Percentiles rank a stretch among this genome's conserved stretches.
phyloP scores from a whole-genome alignment of 768 basidiomycete genomes.

The Mycena rosella region DNA sequence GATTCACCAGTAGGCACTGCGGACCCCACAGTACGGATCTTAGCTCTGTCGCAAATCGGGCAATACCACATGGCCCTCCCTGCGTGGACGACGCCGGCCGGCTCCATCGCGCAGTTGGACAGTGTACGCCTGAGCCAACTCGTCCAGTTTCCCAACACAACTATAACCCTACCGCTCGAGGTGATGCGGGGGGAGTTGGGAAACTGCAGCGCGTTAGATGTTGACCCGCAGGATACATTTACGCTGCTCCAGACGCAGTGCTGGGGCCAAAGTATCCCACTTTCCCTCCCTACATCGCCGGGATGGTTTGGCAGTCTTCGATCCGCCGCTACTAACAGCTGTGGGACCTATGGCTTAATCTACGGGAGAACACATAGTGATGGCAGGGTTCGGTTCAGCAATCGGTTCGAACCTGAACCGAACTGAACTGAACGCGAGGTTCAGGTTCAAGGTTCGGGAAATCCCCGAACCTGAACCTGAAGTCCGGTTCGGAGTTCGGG shows the following conservation, averaged over 20 bases:
- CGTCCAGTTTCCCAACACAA: conserved; percentile 3
- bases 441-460: too few species aligned
- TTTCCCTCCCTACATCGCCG: background rate
- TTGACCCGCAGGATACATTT: too few species aligned
- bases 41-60: conserved; percentile 22
- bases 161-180: conserved; percentile 7
- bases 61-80: conserved; percentile 20
- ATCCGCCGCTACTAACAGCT: background rate
- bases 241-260: background rate
- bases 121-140: background rate
- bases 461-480: too few species aligned
- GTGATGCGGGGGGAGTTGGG: conserved; percentile 19
- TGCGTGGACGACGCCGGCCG: conserved; percentile 11
- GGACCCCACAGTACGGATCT: background rate
- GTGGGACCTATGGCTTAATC: background rate
- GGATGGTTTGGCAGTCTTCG: conserved; percentile 14
- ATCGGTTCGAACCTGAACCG: too few species aligned
- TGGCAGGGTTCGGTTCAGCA: too few species aligned
- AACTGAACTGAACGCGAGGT: too few species aligned
- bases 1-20: background rate
- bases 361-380: conserved; percentile 5
- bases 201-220: background rate
- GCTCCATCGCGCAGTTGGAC: conserved; percentile 16
- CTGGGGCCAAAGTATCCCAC: background rate
- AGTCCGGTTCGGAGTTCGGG: too few species aligned